Base-by-base conservation (phyloP, 192 early-diverging fungal species). In the Coemansia sp. region DNA sequence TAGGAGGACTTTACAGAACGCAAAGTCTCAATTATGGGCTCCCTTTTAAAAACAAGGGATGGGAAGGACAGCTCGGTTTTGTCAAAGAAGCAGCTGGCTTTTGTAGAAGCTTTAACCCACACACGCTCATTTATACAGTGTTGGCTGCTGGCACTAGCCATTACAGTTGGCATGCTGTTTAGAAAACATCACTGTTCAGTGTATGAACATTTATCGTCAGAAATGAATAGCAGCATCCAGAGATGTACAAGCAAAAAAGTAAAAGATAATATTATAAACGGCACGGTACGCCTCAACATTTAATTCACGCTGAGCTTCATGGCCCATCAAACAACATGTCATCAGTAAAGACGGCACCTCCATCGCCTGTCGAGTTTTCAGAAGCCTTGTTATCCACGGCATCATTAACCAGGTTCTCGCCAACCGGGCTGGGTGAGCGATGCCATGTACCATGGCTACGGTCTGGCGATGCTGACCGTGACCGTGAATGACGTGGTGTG, bases 291-390 rank as follows among this genome's bases (percentile, higher is more conserved):
- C 26, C 15, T 24, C 40, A 44, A 44, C 40, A n/a, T 44, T n/a
- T 51, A 15, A 11, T 51, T 26, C 10, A 52, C 24, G 25, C 21
- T 28, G 28, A 11, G 4, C 51, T 57, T 56, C 52, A 63, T 2
- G 67, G 67, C 12, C 54, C 67, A 12, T 42, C 25, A 48, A 69
- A 69, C 31, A 69, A 42, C 4, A 54, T 25, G 40, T 69, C 67
- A 23, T 63, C 67, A 47, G 51, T 69, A 38, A 63, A 63, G 21
- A 17, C n/a, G 0, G 17, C 52, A 11, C 18, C 40, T 8, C n/a
- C 8, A 2, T 54, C 37, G 25, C 38, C 15, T 44, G 11, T 3
- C 15, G 40, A n/a, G 5, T 44, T 44, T 44, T 44, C 40, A 44
- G 40, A 2, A 48, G 15, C 25, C 0, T 24, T 60, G 9, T 21